phyloP scores from a whole-genome alignment of 495 filamentous ascomycete species.

The Trichocladium uniseriatum region DNA sequence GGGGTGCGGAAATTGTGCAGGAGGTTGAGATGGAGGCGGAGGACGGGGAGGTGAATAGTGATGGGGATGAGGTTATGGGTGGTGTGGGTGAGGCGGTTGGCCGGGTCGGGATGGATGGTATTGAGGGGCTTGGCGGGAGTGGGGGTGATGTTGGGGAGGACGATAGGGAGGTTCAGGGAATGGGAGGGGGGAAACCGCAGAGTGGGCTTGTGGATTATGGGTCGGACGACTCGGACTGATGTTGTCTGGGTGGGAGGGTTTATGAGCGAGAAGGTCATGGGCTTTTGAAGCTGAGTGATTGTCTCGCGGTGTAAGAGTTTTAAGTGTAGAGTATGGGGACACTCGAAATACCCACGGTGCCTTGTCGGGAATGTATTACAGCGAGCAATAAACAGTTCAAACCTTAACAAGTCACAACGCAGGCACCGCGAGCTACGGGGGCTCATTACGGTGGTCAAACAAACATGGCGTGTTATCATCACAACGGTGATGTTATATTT shows the following conservation, averaged over 20 bases:
- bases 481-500: too few relatives aligned
- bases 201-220: slow-evolving; percentile 11
- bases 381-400: too few relatives aligned
- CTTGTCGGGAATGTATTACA: too few relatives aligned
- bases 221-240: slow-evolving; percentile 9
- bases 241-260: neutral
- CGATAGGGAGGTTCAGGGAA: neutral
- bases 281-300: too few relatives aligned
- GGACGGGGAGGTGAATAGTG: slow-evolving; percentile 20
- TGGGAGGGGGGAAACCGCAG: neutral
- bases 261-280: too few relatives aligned
- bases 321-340: too few relatives aligned
- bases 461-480: too few relatives aligned
- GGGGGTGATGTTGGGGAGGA: neutral
- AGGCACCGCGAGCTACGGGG: too few relatives aligned
- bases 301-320: too few relatives aligned
- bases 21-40: slow-evolving; percentile 4
- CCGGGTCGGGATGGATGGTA: neutral
- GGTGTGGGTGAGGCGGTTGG: neutral
- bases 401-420: too few relatives aligned
- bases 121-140: neutral
- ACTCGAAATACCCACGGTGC: too few relatives aligned
- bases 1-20: neutral
- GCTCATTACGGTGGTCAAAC: too few relatives aligned
- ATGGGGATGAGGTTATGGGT: slow-evolving; percentile 10